Evolutionary conservation across 179 eudicot genomes (phyloP), one percentile per base, ranked within the genome.

Genomic region (Silene coronaria): DNA sequence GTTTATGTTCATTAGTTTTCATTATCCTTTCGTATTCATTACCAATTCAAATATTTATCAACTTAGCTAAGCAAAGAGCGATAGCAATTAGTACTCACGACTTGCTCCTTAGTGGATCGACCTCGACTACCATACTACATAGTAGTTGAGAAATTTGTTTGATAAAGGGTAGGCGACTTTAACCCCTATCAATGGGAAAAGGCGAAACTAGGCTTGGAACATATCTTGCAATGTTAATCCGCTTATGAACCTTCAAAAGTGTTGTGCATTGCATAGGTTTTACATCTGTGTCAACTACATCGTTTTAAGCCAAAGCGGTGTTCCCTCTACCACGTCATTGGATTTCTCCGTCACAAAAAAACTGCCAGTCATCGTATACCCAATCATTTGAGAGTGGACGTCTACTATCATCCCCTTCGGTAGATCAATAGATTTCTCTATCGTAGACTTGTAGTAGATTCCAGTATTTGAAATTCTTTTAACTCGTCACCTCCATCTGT

Each of bases 191-290:
- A 32, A 17, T 1, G 1, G 72, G 58, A 13, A 42, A 45, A 68
- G 79, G 74, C 48, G 74, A 76, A 38, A 76, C 34, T 0, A 76
- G 78, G 38, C 73, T 76, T 0, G 78, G 74, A 58, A 38, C 74
- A 68, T 68, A 42, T 23, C 34, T 46, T 57, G 9, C 27, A 16
- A 69, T 57, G n/a, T 2, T 21, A 58, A 9, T 5, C 27, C 0
- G 6, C 6, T 23, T 0, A 36, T 64, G 45, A 30, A 1, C 34
- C 71, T 46, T 46, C 17, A 46, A 46, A 11, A 12, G 1, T 17
- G 28, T 23, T 0, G 55, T 65, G 45, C 71, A 57, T 58, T 64
- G 57, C 72, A 64, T 22, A 3, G 73, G 82, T 6, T 45, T 14
- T 21, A 79, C 13, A 14, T 27, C 23, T 11, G 82, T 48, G 11